phyloP scores from a whole-genome alignment of 1,139 yeast species.

The Lodderomyces elongisporus region DNA sequence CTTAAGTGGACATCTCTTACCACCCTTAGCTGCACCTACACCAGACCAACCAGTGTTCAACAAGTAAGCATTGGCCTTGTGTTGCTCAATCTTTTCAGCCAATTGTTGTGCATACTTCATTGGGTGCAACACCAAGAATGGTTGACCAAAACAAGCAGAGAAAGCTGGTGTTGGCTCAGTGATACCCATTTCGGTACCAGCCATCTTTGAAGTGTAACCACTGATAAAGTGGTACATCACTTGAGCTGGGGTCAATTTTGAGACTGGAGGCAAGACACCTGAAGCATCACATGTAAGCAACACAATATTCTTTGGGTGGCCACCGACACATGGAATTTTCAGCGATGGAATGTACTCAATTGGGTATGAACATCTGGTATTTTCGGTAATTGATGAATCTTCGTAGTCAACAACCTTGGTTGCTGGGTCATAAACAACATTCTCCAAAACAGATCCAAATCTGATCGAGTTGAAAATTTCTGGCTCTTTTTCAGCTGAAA shows the following conservation, averaged over 20 bases:
- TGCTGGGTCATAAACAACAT: conserved; percentile 77
- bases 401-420: conserved; percentile 84
- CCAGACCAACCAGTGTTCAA: conserved; percentile 99
- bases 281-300: conserved; percentile 96
- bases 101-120: conserved; percentile 97
- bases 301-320: conserved; percentile 89
- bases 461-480: conserved; percentile 93
- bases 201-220: conserved; percentile 99
- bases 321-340: conserved; percentile 86
- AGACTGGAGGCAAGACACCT: conserved; percentile 96
- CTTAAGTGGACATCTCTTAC: conserved; percentile 95
- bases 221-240: conserved; percentile 99
- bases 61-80: conserved; percentile 92
- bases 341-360: conserved; percentile 96
- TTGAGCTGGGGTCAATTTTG: conserved; percentile 88
- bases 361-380: conserved; percentile 98
- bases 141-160: conserved; percentile 99
- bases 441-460: conserved; percentile 92
- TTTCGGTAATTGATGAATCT: conserved; percentile 82
- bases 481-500: conserved; percentile 90
- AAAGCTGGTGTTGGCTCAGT: conserved; percentile 98
- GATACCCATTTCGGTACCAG: conserved; percentile 98
- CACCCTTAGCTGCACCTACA: conserved; percentile 86
- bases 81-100: conserved; percentile 85
- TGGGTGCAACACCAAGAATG: conserved; percentile 97